Evolutionary conservation across 2,329 filamentous ascomycete species (phyloP), one percentile per base, ranked within the genome.

Genomic region (Dothiorella sarmentorum): DNA sequence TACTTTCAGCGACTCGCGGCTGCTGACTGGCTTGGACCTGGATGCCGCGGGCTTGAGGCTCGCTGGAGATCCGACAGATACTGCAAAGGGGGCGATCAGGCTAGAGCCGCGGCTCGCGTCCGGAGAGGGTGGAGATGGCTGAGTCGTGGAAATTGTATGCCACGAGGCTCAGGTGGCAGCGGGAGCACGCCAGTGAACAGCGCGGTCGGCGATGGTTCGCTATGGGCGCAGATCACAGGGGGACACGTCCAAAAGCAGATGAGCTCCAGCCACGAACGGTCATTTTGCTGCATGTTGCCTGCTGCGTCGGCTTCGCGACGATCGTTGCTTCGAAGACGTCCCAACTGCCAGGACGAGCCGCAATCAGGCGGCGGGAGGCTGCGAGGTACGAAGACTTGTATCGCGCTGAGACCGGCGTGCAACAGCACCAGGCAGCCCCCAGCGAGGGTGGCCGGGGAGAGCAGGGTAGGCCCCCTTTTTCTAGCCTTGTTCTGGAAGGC

Each of bases 401-500:
- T 58, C 61, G 58, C 61, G 58, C 58, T 61, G 61, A 61, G 61
- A 61, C 56, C 61, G 43, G 60, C 35, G 55, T 58, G 52, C 58
- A 59, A 62, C 51, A 49, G 24, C 42, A 26, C 45, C 15, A 61
- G 56, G 63, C 62, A 63, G 55, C 49, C 60, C 31, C 17, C 60
- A 44, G 63, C 62, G 49, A 61, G 60, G 29, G 60, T 63, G 63
- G 61, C 62, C 65, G 57, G 42, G 58, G 58, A 60, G 62, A 61
- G 61, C 61, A 59, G 63, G 60, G 63, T 64, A 63, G 64, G 64
- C 67, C 65, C 65, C 61, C 64, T 68, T 67, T 65, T 72, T 70
- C 67, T 60, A 66, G 63, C 65, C 61, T 60, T 62, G 69, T 73
- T 73, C 71, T 73, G 70, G 71, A 73, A 73, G 63, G 64, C 53